phyloP scores from a whole-genome alignment of 768 basidiomycete species.

The Pleurotus sapidus region DNA sequence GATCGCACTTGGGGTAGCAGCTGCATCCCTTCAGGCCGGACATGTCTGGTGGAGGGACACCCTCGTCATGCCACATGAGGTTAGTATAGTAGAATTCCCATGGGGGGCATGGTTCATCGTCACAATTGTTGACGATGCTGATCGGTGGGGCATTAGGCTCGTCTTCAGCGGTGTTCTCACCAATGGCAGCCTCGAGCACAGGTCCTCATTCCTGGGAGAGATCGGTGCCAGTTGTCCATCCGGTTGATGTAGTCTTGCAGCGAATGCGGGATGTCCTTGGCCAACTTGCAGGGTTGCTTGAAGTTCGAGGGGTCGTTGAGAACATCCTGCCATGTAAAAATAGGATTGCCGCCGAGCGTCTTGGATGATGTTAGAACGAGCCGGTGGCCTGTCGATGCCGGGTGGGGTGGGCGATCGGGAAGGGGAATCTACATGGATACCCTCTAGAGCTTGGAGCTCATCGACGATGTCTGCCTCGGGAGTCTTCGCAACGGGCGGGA shows the following conservation, averaged over 20 bases:
- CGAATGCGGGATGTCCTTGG: constrained; percentile 56
- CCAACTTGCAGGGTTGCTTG: constrained; percentile 26
- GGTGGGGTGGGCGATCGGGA: neutral
- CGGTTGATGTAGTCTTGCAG: constrained; percentile 68
- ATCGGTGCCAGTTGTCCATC: constrained; percentile 36
- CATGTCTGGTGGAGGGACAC: constrained; percentile 64
- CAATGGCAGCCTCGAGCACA: constrained; percentile 65
- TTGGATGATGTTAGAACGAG: constrained; percentile 3
- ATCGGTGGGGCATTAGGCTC: constrained; percentile 73
- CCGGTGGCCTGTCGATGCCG: constrained; percentile 9
- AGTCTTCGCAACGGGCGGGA: neutral
- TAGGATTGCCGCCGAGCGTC: constrained; percentile 28
- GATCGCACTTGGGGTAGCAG: constrained; percentile 75
- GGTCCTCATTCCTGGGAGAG: constrained; percentile 40
- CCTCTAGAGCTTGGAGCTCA: neutral
- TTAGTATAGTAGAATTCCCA: constrained; percentile 92
- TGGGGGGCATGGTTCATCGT: constrained; percentile 65
- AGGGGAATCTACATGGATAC: neutral
- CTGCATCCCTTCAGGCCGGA: constrained; percentile 61
- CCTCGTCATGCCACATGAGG: constrained; percentile 69
- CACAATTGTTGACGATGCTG: constrained; percentile 63
- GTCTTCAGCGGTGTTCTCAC: constrained; percentile 58
- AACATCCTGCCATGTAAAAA: constrained; percentile 35
- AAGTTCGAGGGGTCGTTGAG: constrained; percentile 31
- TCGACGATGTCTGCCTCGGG: neutral